phyloP scores from a whole-genome alignment of 225 moss, liverwort and hornwort genomes.

The Neckera pumila region DNA sequence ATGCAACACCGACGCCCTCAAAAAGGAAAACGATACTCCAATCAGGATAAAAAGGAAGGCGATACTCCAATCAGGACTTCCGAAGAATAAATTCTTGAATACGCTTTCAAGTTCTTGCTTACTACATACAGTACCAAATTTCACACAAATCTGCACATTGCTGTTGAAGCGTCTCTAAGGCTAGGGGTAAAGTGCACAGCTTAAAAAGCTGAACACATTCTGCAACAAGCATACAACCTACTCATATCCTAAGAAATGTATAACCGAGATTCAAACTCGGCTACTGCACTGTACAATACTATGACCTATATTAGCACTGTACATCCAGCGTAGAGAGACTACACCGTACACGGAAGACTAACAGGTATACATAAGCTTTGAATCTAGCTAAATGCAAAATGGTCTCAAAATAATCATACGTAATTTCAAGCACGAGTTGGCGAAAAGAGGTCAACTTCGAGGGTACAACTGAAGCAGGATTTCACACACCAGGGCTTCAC shows the following conservation, averaged over 20 bases:
- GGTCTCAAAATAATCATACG: neutral
- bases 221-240: neutral
- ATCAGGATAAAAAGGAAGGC: neutral
- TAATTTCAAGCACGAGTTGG: neutral
- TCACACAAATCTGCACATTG: slow-evolving; percentile 14
- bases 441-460: neutral
- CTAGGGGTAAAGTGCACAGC: neutral
- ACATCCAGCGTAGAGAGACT: neutral
- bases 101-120: neutral
- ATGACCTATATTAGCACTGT: neutral
- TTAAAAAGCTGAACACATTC: neutral
- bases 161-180: neutral
- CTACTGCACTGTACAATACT: slow-evolving; percentile 7
- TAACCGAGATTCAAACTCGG: neutral
- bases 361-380: neutral
- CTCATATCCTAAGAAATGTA: neutral
- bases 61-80: neutral
- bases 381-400: neutral
- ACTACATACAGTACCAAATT: neutral
- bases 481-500: neutral
- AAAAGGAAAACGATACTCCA: neutral
- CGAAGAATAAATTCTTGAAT: neutral
- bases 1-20: neutral
- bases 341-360: neutral
- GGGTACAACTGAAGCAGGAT: neutral